Percentiles rank a stretch among this genome's conserved stretches.
Conservation (phyloP, 257 asterid genomes). For the Ballota nigra region DNA sequence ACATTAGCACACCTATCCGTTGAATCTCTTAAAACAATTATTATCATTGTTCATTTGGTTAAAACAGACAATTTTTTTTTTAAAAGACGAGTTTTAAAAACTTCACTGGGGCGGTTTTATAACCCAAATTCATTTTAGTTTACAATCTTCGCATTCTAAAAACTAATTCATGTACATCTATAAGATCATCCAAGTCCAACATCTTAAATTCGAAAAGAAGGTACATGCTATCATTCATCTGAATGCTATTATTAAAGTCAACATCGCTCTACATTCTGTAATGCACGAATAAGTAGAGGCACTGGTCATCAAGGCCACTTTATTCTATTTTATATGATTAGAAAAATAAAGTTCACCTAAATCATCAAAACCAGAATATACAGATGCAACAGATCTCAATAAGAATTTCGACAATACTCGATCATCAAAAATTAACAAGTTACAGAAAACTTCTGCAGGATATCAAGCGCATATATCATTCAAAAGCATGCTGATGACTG, state of each 20-base stretch:
- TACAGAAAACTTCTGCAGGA: neutral
- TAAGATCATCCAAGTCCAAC: neutral
- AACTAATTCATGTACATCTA: neutral
- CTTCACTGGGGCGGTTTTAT: neutral
- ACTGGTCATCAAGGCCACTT: neutral
- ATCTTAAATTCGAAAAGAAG: neutral
- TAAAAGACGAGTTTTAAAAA: neutral
- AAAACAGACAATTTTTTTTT: neutral
- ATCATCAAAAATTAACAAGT: no score
- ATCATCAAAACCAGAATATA: neutral
- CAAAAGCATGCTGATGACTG: constrained; percentile 4
- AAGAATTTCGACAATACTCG: no score
- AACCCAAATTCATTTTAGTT: neutral
- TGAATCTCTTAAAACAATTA: neutral
- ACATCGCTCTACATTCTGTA: neutral
- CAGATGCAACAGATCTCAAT: neutral
- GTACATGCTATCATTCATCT: neutral
- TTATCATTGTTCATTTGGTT: neutral
- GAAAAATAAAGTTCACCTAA: neutral
- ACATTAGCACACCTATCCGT: neutral
- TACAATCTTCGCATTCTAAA: neutral
- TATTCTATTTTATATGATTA: neutral
- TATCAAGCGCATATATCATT: neutral
- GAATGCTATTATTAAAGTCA: neutral
- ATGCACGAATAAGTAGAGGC: neutral